A percentile compares a stretch with the other conserved stretches of the same genome.
Evolutionary conservation across 768 basidiomycete species (phyloP).

Genomic region (Psilocybe sp.): DNA sequence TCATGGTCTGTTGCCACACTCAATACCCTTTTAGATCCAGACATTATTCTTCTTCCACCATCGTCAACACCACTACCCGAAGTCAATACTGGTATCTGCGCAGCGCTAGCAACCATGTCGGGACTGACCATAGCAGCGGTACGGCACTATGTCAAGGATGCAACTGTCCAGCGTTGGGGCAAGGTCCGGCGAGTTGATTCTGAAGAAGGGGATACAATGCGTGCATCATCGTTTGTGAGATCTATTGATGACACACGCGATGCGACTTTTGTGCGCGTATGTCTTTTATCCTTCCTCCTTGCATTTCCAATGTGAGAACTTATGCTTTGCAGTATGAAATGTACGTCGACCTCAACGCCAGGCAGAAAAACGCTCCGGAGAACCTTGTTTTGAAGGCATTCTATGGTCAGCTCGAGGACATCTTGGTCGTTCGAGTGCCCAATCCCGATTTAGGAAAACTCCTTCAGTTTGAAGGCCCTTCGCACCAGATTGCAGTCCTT

Average conservation of each 20-base stretch:
- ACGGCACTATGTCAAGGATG: slow-evolving; percentile 8
- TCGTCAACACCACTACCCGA: background rate
- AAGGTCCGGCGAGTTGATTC: slow-evolving; percentile 24
- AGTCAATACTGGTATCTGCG: slow-evolving; percentile 14
- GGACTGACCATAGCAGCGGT: slow-evolving; percentile 5
- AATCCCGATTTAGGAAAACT: too few relatives aligned
- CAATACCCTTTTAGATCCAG: slow-evolving; percentile 17
- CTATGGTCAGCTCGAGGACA: too few relatives aligned
- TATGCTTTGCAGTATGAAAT: too few relatives aligned
- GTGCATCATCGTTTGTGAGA: slow-evolving; percentile 9
- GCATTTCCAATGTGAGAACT: too few relatives aligned
- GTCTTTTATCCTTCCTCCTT: too few relatives aligned
- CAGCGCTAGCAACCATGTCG: slow-evolving; percentile 21
- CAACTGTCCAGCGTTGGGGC: slow-evolving; percentile 23
- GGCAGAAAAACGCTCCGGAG: too few relatives aligned
- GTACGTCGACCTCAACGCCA: too few relatives aligned
- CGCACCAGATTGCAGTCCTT: too few relatives aligned
- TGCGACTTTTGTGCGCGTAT: slow-evolving; percentile 32
- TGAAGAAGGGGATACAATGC: slow-evolving; percentile 28
- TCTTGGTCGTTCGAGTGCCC: too few relatives aligned
- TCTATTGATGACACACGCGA: slow-evolving; percentile 20
- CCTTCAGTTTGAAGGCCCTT: too few relatives aligned
- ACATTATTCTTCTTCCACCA: slow-evolving; percentile 26
- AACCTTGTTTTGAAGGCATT: too few relatives aligned
- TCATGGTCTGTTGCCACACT: background rate